Percentiles rank a stretch among this genome's conserved stretches.
phyloP scores from a whole-genome alignment of 192 early-diverging fungal species.

The Entophlyctis helioformis region DNA sequence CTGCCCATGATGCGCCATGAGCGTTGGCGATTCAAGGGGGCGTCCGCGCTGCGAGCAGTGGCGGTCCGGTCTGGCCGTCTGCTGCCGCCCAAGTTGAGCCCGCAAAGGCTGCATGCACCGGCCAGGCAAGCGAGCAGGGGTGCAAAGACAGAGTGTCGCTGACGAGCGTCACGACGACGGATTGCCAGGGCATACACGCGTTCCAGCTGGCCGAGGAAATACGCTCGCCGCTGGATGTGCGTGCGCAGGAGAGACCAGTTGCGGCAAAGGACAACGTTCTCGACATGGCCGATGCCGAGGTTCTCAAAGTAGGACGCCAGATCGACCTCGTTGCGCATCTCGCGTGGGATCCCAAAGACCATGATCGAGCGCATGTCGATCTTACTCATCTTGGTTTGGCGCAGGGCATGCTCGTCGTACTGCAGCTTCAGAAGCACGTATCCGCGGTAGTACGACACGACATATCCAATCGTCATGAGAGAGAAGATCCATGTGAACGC shows the following conservation, averaged over 20 bases:
- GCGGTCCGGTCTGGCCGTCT: too few species aligned
- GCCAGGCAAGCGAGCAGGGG: too few species aligned
- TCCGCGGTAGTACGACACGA: conserved; percentile 36
- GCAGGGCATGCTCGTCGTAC: conserved; percentile 28
- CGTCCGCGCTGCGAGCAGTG: background rate
- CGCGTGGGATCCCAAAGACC: conserved; percentile 35
- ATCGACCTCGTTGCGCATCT: conserved; percentile 37
- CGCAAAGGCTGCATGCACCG: too few species aligned
- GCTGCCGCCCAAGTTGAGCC: too few species aligned
- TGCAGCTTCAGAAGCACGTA: conserved; percentile 26
- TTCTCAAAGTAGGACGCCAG: conserved; percentile 34
- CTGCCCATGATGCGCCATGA: background rate
- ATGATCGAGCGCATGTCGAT: conserved; percentile 39
- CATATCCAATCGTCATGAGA: conserved; percentile 25
- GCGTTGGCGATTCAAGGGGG: too few species aligned
- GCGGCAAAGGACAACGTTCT: conserved; percentile 40
- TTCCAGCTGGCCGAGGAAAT: conserved; percentile 30
- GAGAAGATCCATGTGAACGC: conserved; percentile 41
- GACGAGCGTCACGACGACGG: too few species aligned
- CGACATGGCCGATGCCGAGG: conserved; percentile 35
- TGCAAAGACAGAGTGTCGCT: background rate
- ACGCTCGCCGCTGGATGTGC: conserved; percentile 25
- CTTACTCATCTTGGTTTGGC: conserved; percentile 26
- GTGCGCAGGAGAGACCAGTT: conserved; percentile 37
- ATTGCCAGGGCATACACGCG: conserved; percentile 16